Percentiles rank a stretch among this genome's conserved stretches.
These are phyloP conservation scores for Canariomyces notabilis DNA, from an alignment of 2,329 filamentous ascomycete genomes.

Conservation along the genomic window DNA sequence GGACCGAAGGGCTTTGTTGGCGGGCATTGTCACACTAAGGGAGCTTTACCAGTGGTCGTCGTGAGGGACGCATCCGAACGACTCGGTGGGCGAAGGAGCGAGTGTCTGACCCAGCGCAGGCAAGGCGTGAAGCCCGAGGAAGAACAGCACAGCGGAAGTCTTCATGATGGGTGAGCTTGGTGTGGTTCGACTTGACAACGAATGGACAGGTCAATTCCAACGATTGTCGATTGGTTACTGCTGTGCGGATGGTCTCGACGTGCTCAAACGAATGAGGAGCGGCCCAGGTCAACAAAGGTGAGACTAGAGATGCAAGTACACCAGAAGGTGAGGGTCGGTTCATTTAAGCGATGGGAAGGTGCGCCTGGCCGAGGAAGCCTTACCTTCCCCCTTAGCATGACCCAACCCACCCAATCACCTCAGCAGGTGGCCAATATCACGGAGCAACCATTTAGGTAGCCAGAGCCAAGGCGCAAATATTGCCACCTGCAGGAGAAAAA, in stretches of 20 bases:
- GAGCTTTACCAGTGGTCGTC: conserved; percentile 36
- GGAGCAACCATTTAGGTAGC: not conserved
- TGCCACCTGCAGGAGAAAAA: not conserved
- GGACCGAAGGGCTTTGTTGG: no score
- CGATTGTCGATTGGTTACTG: not conserved
- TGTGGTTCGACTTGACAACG: no score
- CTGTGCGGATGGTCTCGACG: not conserved
- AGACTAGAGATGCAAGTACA: not conserved
- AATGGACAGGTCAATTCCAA: not conserved
- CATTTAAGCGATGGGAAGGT: no score
- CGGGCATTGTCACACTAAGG: no score
- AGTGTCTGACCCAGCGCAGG: conserved; percentile 16
- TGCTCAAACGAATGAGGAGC: not conserved
- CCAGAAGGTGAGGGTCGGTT: not conserved
- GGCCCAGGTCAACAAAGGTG: not conserved
- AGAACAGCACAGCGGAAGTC: conserved; percentile 14
- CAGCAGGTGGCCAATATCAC: not conserved
- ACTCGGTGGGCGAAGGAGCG: conserved; percentile 25
- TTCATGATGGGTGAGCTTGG: conserved; percentile 23
- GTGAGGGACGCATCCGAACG: conserved; percentile 33
- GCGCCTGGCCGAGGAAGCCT: no score
- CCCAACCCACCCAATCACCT: not conserved
- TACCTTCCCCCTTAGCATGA: no score
- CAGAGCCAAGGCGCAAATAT: not conserved
- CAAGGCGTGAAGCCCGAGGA: conserved; percentile 15